phyloP scores from a whole-genome alignment of 805 yeast species.

The Suhomyces canberraensis region DNA sequence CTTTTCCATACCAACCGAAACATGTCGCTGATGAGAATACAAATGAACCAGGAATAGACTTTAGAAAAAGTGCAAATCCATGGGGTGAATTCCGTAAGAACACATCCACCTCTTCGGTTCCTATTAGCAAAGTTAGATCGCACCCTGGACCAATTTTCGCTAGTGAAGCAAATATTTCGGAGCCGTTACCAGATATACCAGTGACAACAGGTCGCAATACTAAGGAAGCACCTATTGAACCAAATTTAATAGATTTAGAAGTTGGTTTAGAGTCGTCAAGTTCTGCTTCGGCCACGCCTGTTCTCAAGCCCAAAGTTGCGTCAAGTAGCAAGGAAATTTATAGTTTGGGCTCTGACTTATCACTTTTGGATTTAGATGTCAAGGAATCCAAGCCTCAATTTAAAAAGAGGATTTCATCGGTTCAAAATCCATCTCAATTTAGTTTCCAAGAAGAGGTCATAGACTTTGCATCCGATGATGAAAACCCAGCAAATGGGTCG shows the following conservation, averaged over 20 bases:
- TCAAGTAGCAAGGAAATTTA: constrained; percentile 3
- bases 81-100: constrained; percentile 30
- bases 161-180: background rate
- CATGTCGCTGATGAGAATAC: background rate
- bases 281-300: constrained; percentile 16
- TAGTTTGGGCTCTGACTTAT: constrained; percentile 13
- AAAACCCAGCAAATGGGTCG: constrained; percentile 33
- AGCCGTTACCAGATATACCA: background rate
- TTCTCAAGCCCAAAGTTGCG: constrained; percentile 11
- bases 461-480: constrained; percentile 47
- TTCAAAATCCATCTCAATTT: constrained; percentile 27
- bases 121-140: constrained; percentile 5
- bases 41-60: background rate
- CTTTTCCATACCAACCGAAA: constrained; percentile 8
- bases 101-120: constrained; percentile 1
- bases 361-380: constrained; percentile 26
- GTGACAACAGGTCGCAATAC: background rate
- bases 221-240: constrained; percentile 12
- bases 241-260: constrained; percentile 35
- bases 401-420: constrained; percentile 30
- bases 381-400: constrained; percentile 23
- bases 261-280: constrained; percentile 29
- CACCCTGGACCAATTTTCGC: constrained; percentile 1
- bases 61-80: constrained; percentile 25
- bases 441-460: constrained; percentile 42